phyloP scores from a whole-genome alignment of 176 grass and related monocot genomes.

The Areca catechu region DNA sequence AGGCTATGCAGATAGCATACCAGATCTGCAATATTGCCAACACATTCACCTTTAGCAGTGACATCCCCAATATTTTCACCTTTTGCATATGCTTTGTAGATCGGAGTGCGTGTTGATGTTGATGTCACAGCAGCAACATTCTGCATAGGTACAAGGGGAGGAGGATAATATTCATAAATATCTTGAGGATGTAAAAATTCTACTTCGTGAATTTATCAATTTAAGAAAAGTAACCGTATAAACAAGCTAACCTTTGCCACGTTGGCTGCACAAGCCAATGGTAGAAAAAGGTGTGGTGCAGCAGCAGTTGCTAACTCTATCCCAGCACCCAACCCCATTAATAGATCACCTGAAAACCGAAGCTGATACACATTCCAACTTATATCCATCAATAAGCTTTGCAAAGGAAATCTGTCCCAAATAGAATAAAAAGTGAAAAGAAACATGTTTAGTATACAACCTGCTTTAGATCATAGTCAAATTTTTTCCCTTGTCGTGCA shows the following conservation, averaged over 20 bases:
- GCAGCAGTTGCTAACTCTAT: constrained; percentile 83
- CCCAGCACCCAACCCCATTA: constrained; percentile 94
- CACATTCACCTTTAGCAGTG: constrained; percentile 96
- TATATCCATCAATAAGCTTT: too few relatives aligned
- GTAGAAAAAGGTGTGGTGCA: constrained; percentile 92
- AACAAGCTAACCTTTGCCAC: constrained; percentile 64
- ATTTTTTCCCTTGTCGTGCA: constrained; percentile 95
- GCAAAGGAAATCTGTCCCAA: too few relatives aligned
- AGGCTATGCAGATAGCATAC: constrained; percentile 23
- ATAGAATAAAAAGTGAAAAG: too few relatives aligned
- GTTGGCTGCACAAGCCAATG: constrained; percentile 88
- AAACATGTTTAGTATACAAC: constrained; percentile 19
- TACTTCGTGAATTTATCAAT: too few relatives aligned
- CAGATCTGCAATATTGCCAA: constrained; percentile 93
- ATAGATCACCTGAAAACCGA: constrained; percentile 81
- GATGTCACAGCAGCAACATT: constrained; percentile 95
- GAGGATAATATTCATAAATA: background rate
- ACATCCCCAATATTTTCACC: constrained; percentile 99
- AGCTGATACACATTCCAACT: constrained; percentile 35
- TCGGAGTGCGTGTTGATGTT: constrained; percentile 89
- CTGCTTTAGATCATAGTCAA: constrained; percentile 99
- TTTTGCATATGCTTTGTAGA: constrained; percentile 96
- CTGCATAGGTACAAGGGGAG: constrained; percentile 12
- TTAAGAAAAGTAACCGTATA: too few relatives aligned
- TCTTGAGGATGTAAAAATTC: too few relatives aligned